Percentiles rank a stretch among this genome's conserved stretches.
phyloP scores from a whole-genome alignment of 2,329 filamentous ascomycete genomes.

The Penicillium sp. region DNA sequence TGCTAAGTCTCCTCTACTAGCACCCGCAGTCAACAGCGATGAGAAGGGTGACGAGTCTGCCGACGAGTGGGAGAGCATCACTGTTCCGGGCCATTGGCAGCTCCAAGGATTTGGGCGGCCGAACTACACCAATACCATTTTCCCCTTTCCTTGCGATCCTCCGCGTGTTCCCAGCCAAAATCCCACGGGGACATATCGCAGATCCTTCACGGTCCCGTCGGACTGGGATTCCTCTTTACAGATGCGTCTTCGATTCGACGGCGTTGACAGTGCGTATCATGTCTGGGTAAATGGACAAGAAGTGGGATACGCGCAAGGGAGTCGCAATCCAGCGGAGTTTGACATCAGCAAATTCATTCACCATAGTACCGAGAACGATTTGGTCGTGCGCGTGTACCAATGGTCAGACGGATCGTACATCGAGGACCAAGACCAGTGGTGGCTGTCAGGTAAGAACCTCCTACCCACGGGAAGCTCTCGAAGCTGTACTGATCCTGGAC shows the following conservation, averaged over 20 bases:
- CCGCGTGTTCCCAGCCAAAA: neutral
- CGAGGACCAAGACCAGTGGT: constrained; percentile 70
- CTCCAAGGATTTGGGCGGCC: neutral
- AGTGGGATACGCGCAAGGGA: constrained; percentile 66
- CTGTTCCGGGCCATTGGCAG: neutral
- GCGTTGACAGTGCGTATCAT: constrained; percentile 71
- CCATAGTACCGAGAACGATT: constrained; percentile 51
- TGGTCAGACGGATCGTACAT: constrained; percentile 70
- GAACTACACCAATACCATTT: neutral
- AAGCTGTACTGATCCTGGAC: neutral
- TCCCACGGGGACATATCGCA: neutral
- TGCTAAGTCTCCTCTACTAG: neutral
- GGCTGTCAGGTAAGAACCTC: constrained; percentile 56
- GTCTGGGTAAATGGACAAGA: constrained; percentile 67
- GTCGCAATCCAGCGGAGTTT: neutral
- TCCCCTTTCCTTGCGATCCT: neutral
- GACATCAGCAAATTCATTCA: neutral
- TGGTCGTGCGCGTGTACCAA: constrained; percentile 67
- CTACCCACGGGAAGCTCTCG: neutral
- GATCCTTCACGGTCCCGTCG: neutral
- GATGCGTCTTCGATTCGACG: constrained; percentile 68
- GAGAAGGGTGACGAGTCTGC: neutral
- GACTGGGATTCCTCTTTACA: constrained; percentile 31
- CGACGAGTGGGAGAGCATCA: neutral
- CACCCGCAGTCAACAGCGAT: neutral